A percentile compares a stretch with the other conserved stretches of the same genome.
These are phyloP conservation scores for Zizania latifolia DNA, from an alignment of 176 grass and related monocot genomes.

Conservation along the genomic window DNA sequence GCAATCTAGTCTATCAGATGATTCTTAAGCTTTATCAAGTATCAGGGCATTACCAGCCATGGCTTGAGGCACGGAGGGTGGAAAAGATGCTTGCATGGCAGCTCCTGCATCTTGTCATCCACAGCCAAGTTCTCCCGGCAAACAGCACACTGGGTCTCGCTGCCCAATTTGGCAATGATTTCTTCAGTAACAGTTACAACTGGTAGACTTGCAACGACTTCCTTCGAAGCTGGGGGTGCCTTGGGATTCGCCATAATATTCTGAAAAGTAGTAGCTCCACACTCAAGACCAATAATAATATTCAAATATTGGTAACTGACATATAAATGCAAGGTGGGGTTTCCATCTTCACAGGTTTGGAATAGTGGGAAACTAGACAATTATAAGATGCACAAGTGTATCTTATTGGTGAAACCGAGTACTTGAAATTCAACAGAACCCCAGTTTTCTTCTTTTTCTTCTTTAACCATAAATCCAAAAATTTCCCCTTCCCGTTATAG, in stretches of 20 bases:
- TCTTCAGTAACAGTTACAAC: constrained; percentile 62
- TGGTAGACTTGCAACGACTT: constrained; percentile 85
- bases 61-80: constrained; percentile 89
- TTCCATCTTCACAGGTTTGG: neutral
- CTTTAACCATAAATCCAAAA: too few relatives aligned
- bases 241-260: constrained; percentile 38
- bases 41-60: constrained; percentile 60
- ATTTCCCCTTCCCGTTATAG: neutral
- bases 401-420: too few relatives aligned
- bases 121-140: constrained; percentile 81
- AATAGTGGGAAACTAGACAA: neutral
- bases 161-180: constrained; percentile 59
- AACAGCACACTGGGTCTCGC: constrained; percentile 83
- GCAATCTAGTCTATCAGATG: neutral
- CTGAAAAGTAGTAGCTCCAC: constrained; percentile 35
- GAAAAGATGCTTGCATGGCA: constrained; percentile 99
- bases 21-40: neutral
- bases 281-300: neutral
- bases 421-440: too few relatives aligned
- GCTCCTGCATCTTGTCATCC: constrained; percentile 91
- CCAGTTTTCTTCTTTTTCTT: too few relatives aligned
- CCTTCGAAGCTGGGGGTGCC: constrained; percentile 84
- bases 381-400: neutral
- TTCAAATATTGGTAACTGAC: neutral
- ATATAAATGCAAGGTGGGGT: neutral